These are phyloP conservation scores for Rhexocercosporidium sp. DNA, from an alignment of 2,329 filamentous ascomycete genomes.

Conservation along the genomic window DNA sequence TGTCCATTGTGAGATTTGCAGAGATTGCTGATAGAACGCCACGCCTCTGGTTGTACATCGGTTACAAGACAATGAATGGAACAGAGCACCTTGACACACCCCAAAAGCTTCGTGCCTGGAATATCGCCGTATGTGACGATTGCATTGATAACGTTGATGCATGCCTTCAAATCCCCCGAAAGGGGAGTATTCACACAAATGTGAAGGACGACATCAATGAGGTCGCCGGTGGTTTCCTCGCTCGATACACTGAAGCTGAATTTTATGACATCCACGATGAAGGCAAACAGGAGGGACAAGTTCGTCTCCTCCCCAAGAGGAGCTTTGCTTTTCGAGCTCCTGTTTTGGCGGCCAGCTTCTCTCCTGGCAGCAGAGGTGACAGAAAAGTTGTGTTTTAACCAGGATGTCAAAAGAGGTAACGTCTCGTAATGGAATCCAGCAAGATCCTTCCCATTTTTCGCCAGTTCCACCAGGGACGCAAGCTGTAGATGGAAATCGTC, in stretches of 20 bases:
- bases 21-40: conserved; percentile 73
- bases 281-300: conserved; percentile 67
- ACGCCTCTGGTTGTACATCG: conserved; percentile 65
- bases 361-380: conserved; percentile 58
- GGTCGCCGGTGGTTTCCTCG: conserved; percentile 62
- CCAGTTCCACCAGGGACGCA: conserved; percentile 65
- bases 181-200: conserved; percentile 73
- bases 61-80: conserved; percentile 72
- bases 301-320: conserved; percentile 62
- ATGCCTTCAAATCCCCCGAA: conserved; percentile 68
- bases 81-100: conserved; percentile 73
- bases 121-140: conserved; percentile 76
- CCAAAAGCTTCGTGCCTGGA: conserved; percentile 64
- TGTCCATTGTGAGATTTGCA: conserved; percentile 77
- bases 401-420: conserved; percentile 64
- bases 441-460: conserved; percentile 64
- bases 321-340: conserved; percentile 47
- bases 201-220: conserved; percentile 66
- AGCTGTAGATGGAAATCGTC: conserved; percentile 72
- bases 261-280: conserved; percentile 72
- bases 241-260: conserved; percentile 75
- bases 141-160: conserved; percentile 70
- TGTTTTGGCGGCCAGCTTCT: conserved; percentile 49
- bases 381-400: conserved; percentile 63
- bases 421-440: conserved; percentile 72